Evolutionary conservation across 1,284 basidiomycete genomes (phyloP).

Genomic region (Austropuccinia psidii): DNA sequence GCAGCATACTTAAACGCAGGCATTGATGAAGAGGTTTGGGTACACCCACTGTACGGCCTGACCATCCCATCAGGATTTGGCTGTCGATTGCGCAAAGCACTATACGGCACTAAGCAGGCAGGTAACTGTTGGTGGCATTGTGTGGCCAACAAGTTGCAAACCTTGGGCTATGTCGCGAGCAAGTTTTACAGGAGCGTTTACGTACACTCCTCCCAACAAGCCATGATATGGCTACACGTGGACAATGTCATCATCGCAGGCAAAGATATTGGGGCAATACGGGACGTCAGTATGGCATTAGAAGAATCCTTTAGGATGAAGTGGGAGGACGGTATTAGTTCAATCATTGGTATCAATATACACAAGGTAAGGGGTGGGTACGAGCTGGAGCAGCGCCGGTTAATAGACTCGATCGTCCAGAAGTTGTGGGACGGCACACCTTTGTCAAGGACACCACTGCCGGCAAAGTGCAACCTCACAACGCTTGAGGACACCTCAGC

Average conservation of each 20-base stretch:
- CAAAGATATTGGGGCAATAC: neutral
- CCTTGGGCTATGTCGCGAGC: neutral
- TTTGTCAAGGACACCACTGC: neutral
- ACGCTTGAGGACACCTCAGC: no score
- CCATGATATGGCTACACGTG: neutral
- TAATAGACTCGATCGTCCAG: neutral
- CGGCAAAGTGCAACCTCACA: neutral
- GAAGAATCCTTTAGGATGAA: neutral
- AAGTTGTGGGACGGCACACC: neutral
- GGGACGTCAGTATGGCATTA: neutral
- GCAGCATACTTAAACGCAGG: neutral
- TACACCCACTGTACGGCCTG: neutral
- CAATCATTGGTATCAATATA: neutral
- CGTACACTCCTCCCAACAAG: no score
- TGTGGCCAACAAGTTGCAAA: neutral
- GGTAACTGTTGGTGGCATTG: slow-evolving; percentile 2
- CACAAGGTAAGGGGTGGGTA: neutral
- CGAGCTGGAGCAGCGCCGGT: neutral
- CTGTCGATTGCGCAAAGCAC: neutral
- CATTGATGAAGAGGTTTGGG: slow-evolving; percentile 3
- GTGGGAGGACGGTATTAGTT: neutral
- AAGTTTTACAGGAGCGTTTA: neutral
- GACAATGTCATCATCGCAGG: neutral
- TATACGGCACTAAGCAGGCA: slow-evolving; percentile 6
- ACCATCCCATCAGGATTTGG: neutral